These are phyloP conservation scores for Erodium texanum DNA, from an alignment of 441 rosid species.

Conservation along the genomic window DNA sequence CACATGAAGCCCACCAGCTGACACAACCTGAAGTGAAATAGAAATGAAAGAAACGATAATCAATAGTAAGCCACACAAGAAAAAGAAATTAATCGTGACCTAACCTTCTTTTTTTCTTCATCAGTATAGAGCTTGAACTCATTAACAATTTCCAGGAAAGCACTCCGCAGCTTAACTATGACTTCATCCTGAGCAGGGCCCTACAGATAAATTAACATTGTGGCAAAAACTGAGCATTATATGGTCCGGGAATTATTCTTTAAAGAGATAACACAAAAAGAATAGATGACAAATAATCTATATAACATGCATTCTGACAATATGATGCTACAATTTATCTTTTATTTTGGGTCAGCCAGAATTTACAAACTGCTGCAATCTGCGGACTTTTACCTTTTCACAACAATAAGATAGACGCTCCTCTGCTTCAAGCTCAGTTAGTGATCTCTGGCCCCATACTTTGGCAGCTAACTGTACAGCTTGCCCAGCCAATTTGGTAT, in stretches of 20 bases:
- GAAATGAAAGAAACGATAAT: slow-evolving; percentile 14
- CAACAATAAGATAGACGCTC: slow-evolving; percentile 89
- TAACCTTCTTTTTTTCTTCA: slow-evolving; percentile 81
- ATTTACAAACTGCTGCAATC: neutral
- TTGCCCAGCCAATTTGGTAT: slow-evolving; percentile 64
- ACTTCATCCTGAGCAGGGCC: slow-evolving; percentile 93
- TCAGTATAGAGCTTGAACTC: slow-evolving; percentile 78
- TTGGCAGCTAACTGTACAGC: slow-evolving; percentile 73
- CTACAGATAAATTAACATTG: slow-evolving; percentile 28
- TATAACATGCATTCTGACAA: neutral
- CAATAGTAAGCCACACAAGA: slow-evolving; percentile 10
- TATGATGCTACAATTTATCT: neutral
- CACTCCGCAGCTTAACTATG: slow-evolving; percentile 66
- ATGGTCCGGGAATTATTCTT: slow-evolving; percentile 1
- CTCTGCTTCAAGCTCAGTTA: slow-evolving; percentile 93
- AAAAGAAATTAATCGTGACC: neutral
- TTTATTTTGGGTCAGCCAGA: neutral
- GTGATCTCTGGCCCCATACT: slow-evolving; percentile 78
- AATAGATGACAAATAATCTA: slow-evolving; percentile 1
- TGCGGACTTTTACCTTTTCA: slow-evolving; percentile 57
- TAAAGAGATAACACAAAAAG: neutral
- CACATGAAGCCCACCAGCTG: slow-evolving; percentile 92
- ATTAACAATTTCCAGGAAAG: slow-evolving; percentile 58
- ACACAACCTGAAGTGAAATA: slow-evolving; percentile 53
- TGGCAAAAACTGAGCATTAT: neutral